phyloP scores from a whole-genome alignment of 2,329 filamentous ascomycete genomes.

The Coniochaeta sp. region DNA sequence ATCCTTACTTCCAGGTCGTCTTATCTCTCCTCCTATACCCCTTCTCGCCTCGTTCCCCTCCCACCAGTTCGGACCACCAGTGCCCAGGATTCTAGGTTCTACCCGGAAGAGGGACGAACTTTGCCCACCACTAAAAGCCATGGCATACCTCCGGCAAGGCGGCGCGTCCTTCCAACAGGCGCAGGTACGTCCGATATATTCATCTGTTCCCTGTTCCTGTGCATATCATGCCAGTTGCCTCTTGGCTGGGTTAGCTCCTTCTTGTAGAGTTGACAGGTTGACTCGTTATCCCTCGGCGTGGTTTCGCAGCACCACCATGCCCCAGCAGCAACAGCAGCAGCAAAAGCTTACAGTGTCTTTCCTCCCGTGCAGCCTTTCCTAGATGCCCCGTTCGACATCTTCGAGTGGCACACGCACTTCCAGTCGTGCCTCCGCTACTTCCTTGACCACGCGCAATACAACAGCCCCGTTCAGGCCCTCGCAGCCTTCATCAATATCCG shows the following conservation, averaged over 20 bases:
- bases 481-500: slow-evolving; percentile 89
- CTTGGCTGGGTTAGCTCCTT: too few species aligned
- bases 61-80: background rate
- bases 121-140: slow-evolving; percentile 9
- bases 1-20: background rate
- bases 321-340: background rate
- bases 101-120: background rate
- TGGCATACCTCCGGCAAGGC: slow-evolving; percentile 21
- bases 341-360: slow-evolving; percentile 4
- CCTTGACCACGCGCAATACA: slow-evolving; percentile 83
- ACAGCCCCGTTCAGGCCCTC: slow-evolving; percentile 73
- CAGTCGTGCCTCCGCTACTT: slow-evolving; percentile 89
- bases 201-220: background rate
- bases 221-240: too few species aligned
- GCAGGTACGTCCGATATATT: slow-evolving; percentile 18
- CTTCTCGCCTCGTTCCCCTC: background rate
- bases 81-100: background rate
- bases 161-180: slow-evolving; percentile 21
- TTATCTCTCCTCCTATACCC: background rate
- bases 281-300: background rate
- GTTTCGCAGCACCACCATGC: background rate
- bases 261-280: background rate
- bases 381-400: slow-evolving; percentile 62
- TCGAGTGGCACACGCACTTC: slow-evolving; percentile 89
- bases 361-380: slow-evolving; percentile 32